Base-by-base conservation (phyloP, 169 alveolate genomes). In the Amoebophrya sp. region DNA sequence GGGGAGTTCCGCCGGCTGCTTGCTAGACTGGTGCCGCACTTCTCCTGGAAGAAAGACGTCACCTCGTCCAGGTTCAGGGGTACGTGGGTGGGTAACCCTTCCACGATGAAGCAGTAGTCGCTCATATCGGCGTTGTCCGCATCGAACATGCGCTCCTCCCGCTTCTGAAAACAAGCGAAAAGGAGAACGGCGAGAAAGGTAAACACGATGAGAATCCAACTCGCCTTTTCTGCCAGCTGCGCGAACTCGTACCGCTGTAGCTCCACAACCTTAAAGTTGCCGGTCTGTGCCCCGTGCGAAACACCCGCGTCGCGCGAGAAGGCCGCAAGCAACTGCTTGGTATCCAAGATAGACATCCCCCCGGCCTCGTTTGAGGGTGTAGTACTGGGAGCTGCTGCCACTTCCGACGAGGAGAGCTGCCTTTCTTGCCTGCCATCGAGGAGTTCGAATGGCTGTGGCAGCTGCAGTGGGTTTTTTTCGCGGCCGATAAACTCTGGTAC, bases 201-300 rank as follows among this genome's bases (percentile, higher is more conserved):
- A 25, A 66, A 66, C 12, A 66, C 7, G 32, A 25, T 66, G 83
- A 66, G 1, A 25, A n/a, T 1, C 83, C 83, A 66, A 2, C 35
- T 25, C 10, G 32, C 83, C 38, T 2, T 7, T 0, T n/a, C 0
- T 25, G 83, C 83, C 2, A 25, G 83, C 83, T 7, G 39, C 35
- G 83, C 83, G 35, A 66, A 66, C 83, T 66, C 83, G 32, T 66
- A 66, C 1, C 83, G 83, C 83, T 66, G 83, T 2, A 66, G 35
- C 83, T 66, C 83, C 32, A 66, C 32, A 3, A 66, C 35, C 83
- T 66, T 66, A 25, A 66, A 66, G 29, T 12, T 47, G 29, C n/a
- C n/a, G n/a, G n/a, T n/a, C n/a, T n/a, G n/a, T n/a, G n/a, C n/a
- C n/a, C n/a, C n/a, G n/a, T n/a, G n/a, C n/a, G n/a, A n/a, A n/a